These are phyloP conservation scores for Russula abietina DNA, from an alignment of 768 basidiomycete genomes.

Conservation along the genomic window DNA sequence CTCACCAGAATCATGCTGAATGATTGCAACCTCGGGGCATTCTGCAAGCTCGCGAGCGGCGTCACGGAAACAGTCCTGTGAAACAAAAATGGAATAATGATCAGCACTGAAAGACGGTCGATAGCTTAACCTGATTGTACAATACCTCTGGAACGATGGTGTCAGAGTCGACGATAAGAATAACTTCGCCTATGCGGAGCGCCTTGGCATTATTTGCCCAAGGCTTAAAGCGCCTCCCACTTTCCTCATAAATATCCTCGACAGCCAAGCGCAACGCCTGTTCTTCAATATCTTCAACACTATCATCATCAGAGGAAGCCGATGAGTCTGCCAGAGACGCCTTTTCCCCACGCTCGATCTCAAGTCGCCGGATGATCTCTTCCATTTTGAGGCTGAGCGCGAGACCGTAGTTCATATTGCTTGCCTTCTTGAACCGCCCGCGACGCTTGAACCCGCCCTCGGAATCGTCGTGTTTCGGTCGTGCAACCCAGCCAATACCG, in stretches of 20 bases:
- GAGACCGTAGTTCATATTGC: slow-evolving; percentile 85
- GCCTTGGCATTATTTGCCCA: slow-evolving; percentile 74
- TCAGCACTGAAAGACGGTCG: background rate
- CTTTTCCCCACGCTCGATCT: slow-evolving; percentile 35
- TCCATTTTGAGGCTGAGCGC: slow-evolving; percentile 59
- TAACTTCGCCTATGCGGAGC: slow-evolving; percentile 70
- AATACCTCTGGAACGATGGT: slow-evolving; percentile 66
- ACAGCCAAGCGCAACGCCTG: slow-evolving; percentile 65
- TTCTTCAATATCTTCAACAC: slow-evolving; percentile 56
- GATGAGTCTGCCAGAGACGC: slow-evolving; percentile 32
- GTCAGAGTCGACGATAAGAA: slow-evolving; percentile 79
- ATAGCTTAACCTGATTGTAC: background rate
- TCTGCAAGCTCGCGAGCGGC: slow-evolving; percentile 78
- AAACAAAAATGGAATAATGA: background rate
- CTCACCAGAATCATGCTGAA: slow-evolving; percentile 80
- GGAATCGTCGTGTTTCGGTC: slow-evolving; percentile 58
- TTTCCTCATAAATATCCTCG: slow-evolving; percentile 62
- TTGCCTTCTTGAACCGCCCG: slow-evolving; percentile 90
- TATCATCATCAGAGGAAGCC: slow-evolving; percentile 33
- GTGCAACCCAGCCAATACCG: slow-evolving; percentile 78
- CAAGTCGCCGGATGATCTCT: slow-evolving; percentile 42
- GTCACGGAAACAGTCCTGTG: slow-evolving; percentile 75
- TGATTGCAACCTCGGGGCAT: slow-evolving; percentile 79
- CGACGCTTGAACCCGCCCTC: slow-evolving; percentile 74
- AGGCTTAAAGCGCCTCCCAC: slow-evolving; percentile 54